A percentile compares a stretch with the other conserved stretches of the same genome.
phyloP scores from a whole-genome alignment of 495 filamentous ascomycete species.

The Aspergillus heteromorphus region DNA sequence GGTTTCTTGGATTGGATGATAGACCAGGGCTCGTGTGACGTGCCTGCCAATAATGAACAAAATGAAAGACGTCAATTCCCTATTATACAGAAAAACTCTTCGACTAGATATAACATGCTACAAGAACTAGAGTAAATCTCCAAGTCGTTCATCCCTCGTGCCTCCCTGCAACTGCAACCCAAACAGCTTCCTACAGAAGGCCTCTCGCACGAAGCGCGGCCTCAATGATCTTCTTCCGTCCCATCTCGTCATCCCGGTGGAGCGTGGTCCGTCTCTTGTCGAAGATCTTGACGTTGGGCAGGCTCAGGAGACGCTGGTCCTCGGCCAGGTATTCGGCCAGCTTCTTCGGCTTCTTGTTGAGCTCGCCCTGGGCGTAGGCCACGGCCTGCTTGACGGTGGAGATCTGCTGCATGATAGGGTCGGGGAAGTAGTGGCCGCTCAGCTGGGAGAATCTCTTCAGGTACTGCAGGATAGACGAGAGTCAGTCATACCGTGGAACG shows the following conservation, averaged over 20 bases:
- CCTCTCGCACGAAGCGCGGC: conserved; percentile 60
- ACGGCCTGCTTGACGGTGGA: conserved; percentile 52
- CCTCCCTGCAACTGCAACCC: no score
- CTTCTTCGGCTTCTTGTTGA: conserved; percentile 56
- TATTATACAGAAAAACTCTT: conserved; percentile 23
- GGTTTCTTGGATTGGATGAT: background rate
- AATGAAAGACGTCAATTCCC: conserved; percentile 10
- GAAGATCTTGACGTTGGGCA: conserved; percentile 68
- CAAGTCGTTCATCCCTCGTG: background rate
- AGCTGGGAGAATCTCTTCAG: conserved; percentile 73
- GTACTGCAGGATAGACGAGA: conserved; percentile 42
- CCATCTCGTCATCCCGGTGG: conserved; percentile 68
- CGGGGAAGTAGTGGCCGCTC: conserved; percentile 66
- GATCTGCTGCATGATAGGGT: conserved; percentile 53
- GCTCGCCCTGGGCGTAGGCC: conserved; percentile 35
- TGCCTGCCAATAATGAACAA: conserved; percentile 3
- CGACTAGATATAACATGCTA: conserved; percentile 15
- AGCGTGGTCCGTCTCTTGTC: conserved; percentile 54
- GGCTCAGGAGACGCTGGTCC: conserved; percentile 34
- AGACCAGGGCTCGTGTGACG: conserved; percentile 8
- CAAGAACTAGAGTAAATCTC: conserved; percentile 14
- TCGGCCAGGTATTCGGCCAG: conserved; percentile 35
- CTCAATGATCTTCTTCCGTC: conserved; percentile 81
- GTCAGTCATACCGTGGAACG: conserved; percentile 7
- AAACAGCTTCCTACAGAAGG: conserved; percentile 26